Percentiles rank a stretch among this genome's conserved stretches.
Conservation (phyloP, 2,329 filamentous ascomycete species). For the Cladosporium colombiae region DNA sequence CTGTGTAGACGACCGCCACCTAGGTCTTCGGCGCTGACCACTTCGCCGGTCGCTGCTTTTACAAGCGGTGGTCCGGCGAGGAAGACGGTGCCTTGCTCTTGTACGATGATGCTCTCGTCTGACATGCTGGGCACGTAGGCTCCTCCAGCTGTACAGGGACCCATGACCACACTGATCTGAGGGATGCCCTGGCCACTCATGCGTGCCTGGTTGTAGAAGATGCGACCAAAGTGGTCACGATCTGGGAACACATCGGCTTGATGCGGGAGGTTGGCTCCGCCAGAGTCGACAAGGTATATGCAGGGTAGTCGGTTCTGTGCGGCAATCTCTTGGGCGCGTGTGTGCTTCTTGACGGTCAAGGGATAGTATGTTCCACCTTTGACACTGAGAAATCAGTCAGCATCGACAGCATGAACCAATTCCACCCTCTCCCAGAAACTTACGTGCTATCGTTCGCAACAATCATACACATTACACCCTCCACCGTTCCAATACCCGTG, state of each 20-base stretch:
- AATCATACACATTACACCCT: conserved; percentile 88
- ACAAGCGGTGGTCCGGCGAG: conserved; percentile 91
- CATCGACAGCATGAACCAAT: not conserved
- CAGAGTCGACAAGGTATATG: conserved; percentile 94
- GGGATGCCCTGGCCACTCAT: conserved; percentile 90
- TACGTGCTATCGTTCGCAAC: conserved; percentile 90
- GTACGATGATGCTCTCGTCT: conserved; percentile 95
- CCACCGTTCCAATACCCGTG: conserved; percentile 85
- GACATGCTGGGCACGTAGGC: conserved; percentile 97
- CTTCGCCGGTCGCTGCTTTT: conserved; percentile 92
- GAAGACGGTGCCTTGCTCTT: conserved; percentile 96
- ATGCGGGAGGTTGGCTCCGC: conserved; percentile 90
- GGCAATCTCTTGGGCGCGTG: conserved; percentile 87
- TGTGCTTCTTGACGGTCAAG: conserved; percentile 95
- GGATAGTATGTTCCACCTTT: conserved; percentile 98
- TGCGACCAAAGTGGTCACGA: conserved; percentile 90
- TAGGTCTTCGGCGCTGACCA: conserved; percentile 85
- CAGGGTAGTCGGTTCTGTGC: conserved; percentile 83
- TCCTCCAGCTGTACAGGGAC: conserved; percentile 91
- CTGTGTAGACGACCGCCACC: conserved; percentile 89
- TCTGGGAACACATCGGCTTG: conserved; percentile 97
- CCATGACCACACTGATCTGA: conserved; percentile 95
- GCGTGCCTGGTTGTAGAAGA: conserved; percentile 96
- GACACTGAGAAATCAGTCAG: conserved; percentile 52
- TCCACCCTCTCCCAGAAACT: conserved; percentile 14